A percentile compares a stretch with the other conserved stretches of the same genome.
phyloP scores from a whole-genome alignment of 2,329 filamentous ascomycete genomes.

The Tolypocladium ovalisporum region DNA sequence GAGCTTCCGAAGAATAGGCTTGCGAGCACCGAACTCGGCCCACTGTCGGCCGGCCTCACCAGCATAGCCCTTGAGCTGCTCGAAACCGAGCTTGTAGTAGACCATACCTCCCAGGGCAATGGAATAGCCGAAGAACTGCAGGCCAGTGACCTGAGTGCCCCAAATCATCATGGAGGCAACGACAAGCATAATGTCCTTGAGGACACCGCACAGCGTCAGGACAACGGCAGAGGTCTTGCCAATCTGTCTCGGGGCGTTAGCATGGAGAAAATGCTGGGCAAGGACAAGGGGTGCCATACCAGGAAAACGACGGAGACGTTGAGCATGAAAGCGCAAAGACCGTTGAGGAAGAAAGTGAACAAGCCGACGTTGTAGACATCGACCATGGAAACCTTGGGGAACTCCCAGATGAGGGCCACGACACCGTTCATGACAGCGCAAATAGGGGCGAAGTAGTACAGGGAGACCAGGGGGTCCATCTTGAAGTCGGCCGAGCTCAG shows the following conservation, averaged over 20 bases:
- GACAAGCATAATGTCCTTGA: constrained; percentile 81
- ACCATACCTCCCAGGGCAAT: constrained; percentile 67
- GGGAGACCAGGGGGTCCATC: constrained; percentile 81
- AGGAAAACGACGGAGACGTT: constrained; percentile 82
- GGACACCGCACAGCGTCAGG: constrained; percentile 75
- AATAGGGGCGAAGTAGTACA: constrained; percentile 83
- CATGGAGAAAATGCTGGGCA: background rate
- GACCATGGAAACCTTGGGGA: constrained; percentile 56
- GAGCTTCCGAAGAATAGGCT: constrained; percentile 69
- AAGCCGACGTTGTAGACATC: constrained; percentile 67
- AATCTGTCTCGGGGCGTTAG: constrained; percentile 46
- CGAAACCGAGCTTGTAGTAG: constrained; percentile 77
- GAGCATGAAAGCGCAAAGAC: constrained; percentile 66
- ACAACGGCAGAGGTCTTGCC: constrained; percentile 81
- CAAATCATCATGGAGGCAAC: constrained; percentile 72
- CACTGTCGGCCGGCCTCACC: constrained; percentile 64
- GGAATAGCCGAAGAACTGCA: constrained; percentile 77
- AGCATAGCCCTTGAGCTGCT: constrained; percentile 73
- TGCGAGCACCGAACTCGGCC: constrained; percentile 73
- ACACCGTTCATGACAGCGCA: constrained; percentile 73
- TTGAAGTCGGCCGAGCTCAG: constrained; percentile 78
- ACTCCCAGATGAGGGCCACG: constrained; percentile 63
- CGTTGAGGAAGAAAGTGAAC: constrained; percentile 64
- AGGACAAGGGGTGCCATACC: constrained; percentile 38
- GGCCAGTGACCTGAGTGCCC: constrained; percentile 60